Evolutionary conservation across 2,329 filamentous ascomycete genomes (phyloP).

Genomic region (Fusarium lateritium): DNA sequence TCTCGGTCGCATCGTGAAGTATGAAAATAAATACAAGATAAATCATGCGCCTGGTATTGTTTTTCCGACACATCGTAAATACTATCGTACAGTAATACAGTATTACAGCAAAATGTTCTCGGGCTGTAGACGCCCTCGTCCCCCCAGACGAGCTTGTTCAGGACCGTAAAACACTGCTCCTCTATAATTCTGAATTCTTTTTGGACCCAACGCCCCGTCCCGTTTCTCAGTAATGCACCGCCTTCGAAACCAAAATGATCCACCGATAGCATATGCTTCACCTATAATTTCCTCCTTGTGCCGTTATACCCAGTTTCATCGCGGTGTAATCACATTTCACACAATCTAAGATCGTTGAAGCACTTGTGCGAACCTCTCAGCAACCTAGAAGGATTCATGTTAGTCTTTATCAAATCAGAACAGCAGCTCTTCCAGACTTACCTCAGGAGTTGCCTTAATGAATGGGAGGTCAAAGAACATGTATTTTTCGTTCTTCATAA

Average conservation of each 20-base stretch:
- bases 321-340: conserved; percentile 8
- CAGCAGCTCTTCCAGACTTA: conserved; percentile 57
- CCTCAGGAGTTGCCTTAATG: conserved; percentile 90
- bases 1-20: neutral
- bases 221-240: conserved; percentile 41
- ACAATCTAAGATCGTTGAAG: conserved; percentile 52
- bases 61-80: conserved; percentile 48
- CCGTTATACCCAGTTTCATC: conserved; percentile 24
- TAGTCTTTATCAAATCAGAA: conserved; percentile 13
- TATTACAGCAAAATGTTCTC: conserved; percentile 51
- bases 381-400: conserved; percentile 49
- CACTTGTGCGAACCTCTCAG: conserved; percentile 55
- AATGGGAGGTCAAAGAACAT: conserved; percentile 94
- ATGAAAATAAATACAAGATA: conserved; percentile 30
- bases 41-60: conserved; percentile 48
- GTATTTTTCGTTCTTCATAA: conserved; percentile 92
- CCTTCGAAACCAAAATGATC: conserved; percentile 45
- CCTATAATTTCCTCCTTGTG: conserved; percentile 37
- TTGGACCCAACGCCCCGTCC: conserved; percentile 47
- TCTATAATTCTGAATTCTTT: conserved; percentile 51
- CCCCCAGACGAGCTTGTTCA: conserved; percentile 49
- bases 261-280: conserved; percentile 33
- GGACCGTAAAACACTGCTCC: conserved; percentile 37
- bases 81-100: conserved; percentile 58
- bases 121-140: conserved; percentile 30